Evolutionary conservation across 2,329 filamentous ascomycete genomes (phyloP).

Genomic region (Botrytis porri): DNA sequence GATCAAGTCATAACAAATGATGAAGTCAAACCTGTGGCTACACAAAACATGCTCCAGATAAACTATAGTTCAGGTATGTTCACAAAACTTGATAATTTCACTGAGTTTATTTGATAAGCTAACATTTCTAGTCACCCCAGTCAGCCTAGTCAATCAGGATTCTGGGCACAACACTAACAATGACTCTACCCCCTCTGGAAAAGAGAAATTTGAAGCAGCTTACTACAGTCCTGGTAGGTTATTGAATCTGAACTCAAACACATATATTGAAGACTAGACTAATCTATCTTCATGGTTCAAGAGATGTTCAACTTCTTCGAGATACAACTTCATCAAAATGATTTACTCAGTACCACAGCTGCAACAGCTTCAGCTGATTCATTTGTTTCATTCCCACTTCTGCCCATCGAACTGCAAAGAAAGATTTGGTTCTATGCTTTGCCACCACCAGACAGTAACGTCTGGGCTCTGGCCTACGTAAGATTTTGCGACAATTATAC

Average conservation of each 20-base stretch:
- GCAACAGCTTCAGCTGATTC: not conserved
- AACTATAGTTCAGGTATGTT: not conserved
- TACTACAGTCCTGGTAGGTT: not conserved
- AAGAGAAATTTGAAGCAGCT: not conserved
- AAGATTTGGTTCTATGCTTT: not conserved
- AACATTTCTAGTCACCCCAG: not conserved
- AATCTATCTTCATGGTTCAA: not conserved
- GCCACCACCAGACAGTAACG: not conserved
- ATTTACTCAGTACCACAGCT: not conserved
- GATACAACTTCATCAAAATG: not conserved
- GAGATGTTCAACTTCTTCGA: slow-evolving; percentile 6
- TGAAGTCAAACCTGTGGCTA: no score
- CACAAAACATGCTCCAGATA: not conserved
- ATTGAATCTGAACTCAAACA: not conserved
- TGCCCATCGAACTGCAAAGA: not conserved
- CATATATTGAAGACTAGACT: not conserved
- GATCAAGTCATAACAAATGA: not conserved
- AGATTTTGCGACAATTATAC: no score
- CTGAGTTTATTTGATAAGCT: not conserved
- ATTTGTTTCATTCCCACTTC: not conserved
- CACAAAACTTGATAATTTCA: not conserved
- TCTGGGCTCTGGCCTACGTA: not conserved
- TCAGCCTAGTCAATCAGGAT: not conserved
- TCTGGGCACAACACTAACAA: not conserved
- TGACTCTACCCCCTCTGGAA: no score